Evolutionary conservation across 129 eudicot genomes (phyloP), one percentile per base, ranked within the genome.

Genomic region (Flaveria linearis): DNA sequence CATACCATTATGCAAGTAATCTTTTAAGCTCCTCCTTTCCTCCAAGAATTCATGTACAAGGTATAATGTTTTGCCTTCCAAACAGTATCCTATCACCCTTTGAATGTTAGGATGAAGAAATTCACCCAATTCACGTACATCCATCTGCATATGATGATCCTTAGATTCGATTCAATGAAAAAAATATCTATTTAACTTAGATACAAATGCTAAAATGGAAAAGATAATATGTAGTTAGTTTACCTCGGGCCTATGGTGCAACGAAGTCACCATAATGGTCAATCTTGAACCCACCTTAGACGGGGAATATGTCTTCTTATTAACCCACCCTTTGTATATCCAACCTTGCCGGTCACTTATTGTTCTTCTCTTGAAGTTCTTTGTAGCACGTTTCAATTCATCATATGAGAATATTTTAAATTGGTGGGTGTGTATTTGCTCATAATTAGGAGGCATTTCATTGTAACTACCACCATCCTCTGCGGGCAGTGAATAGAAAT

Each of bases 311-410:
- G 77, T 73, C 11, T 58, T 16, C 70, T 68, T 73, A 8, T 72
- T 15, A 0, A 85, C 42, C 80, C 81, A 68, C 49, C 88, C 85
- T 26, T 43, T 67, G 71, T 20, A 81, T 9, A 58, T 70, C n/a
- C 7, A 20, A 30, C 78, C 85, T 49, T 22, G 41, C 25, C 78
- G 76, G 15, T 26, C 43, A 1, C 63, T 45, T 33, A 42, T 8
- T 11, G 10, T 5, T 7, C 2, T 25, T 9, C 39, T 12, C 66
- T 55, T 51, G 39, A 81, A 84, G 73, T 63, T 78, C 23, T 18
- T 68, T 7, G 88, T 85, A 7, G 83, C 83, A 17, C 11, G 20
- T 74, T 52, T 55, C 67, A 84, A 10, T 1, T 84, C 85, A 42
- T 60, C 60, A 1, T 73, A 78, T 16, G 81, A 68, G 78, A 83